Evolutionary conservation across 257 asterid species (phyloP).

Genomic region (Solanum etuberosum): DNA sequence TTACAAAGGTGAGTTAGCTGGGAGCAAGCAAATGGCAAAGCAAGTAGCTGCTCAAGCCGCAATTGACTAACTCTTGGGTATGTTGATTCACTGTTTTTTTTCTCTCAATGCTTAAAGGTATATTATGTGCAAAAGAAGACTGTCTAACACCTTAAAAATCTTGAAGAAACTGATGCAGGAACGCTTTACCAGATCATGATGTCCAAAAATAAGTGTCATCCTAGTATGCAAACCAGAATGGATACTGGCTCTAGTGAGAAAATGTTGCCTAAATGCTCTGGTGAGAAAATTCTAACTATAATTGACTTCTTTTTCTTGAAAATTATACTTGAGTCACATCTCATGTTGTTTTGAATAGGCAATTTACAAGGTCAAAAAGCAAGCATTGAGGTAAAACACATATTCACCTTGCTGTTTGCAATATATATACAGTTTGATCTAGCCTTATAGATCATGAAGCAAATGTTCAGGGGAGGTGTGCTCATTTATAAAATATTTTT

Average conservation of each 20-base stretch:
- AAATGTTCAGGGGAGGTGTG: background rate
- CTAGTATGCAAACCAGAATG: background rate
- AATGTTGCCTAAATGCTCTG: background rate
- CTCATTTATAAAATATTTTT: background rate
- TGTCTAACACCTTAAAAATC: background rate
- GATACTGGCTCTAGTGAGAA: background rate
- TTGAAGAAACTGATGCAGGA: conserved; percentile 19
- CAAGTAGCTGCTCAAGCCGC: conserved; percentile 17
- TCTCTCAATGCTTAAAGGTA: background rate
- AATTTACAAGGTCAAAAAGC: background rate
- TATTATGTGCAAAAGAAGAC: background rate
- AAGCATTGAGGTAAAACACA: conserved; percentile 3
- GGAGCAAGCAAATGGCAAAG: conserved; percentile 25
- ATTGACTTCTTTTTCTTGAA: background rate
- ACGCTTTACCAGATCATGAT: conserved; percentile 8
- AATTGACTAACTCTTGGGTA: conserved; percentile 18
- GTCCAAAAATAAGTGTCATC: conserved; percentile 8
- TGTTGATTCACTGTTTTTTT: background rate
- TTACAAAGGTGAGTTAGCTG: conserved; percentile 13
- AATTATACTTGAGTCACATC: background rate
- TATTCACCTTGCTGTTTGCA: background rate
- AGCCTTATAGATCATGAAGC: background rate
- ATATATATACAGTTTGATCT: background rate
- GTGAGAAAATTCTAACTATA: background rate
- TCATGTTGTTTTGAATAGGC: background rate